Conservation (phyloP, 208 protist genomes). For the Wallacemonas sp. region DNA sequence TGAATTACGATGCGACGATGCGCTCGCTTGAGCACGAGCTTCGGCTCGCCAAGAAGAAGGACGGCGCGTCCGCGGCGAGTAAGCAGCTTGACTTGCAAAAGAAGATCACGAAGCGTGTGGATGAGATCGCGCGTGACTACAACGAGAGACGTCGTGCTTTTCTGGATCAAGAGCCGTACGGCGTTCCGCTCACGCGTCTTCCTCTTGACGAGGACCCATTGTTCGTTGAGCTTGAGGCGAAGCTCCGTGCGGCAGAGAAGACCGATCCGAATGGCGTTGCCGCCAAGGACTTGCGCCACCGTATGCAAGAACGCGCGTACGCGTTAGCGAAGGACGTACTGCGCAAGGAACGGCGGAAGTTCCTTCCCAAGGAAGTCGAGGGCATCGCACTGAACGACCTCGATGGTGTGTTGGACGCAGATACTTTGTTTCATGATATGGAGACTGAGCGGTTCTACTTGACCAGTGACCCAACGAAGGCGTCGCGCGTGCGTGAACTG, state of each 20-base stretch:
- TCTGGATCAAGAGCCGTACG: conserved; percentile 33
- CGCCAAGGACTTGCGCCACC: conserved; percentile 23
- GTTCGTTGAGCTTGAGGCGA: conserved; percentile 27
- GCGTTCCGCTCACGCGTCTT: conserved; percentile 37
- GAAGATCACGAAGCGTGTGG: conserved; percentile 23
- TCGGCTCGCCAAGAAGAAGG: conserved; percentile 10
- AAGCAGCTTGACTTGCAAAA: conserved; percentile 27
- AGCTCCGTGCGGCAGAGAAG: conserved; percentile 17
- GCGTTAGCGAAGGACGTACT: conserved; percentile 29
- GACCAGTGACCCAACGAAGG: conserved; percentile 23
- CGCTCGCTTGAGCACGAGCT: conserved; percentile 30
- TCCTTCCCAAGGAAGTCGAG: conserved; percentile 23
- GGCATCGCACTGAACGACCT: conserved; percentile 26
- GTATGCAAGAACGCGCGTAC: conserved; percentile 32
- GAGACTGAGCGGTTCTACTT: conserved; percentile 35
- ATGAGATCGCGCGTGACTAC: conserved; percentile 34
- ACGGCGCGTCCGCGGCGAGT: neutral
- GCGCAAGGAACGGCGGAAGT: conserved; percentile 22
- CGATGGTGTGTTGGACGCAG: conserved; percentile 21
- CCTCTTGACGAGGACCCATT: conserved; percentile 34
- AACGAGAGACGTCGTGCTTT: conserved; percentile 19
- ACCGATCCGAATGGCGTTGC: conserved; percentile 15
- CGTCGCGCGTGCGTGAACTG: conserved; percentile 20
- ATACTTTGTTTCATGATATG: conserved; percentile 34
- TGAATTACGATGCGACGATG: conserved; percentile 33